These are phyloP conservation scores for Fusarium tuaranense DNA, from an alignment of 2,329 filamentous ascomycete species.

Conservation along the genomic window DNA sequence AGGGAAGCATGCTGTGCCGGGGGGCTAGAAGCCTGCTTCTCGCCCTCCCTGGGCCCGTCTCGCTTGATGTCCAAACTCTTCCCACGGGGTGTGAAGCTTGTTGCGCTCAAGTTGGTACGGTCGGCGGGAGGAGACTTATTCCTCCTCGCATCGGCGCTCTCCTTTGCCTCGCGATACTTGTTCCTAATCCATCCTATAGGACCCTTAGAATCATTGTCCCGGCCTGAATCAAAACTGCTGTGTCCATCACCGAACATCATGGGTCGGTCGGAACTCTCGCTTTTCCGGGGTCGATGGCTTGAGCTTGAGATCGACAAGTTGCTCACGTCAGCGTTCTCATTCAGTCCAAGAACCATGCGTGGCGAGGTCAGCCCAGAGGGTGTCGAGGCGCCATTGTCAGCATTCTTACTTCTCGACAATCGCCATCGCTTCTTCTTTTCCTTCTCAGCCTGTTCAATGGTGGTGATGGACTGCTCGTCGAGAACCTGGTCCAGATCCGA, in stretches of 20 bases:
- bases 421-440: conserved; percentile 80
- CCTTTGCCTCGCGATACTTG: conserved; percentile 71
- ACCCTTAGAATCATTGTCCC: conserved; percentile 63
- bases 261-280: conserved; percentile 62
- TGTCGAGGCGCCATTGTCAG: conserved; percentile 62
- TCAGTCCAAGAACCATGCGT: conserved; percentile 66
- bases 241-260: conserved; percentile 55
- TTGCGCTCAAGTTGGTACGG: conserved; percentile 40
- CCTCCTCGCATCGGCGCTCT: conserved; percentile 65
- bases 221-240: conserved; percentile 52
- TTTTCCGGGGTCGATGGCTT: conserved; percentile 60
- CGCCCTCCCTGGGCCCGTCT: conserved; percentile 45
- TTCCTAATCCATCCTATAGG: conserved; percentile 69
- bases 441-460: conserved; percentile 66
- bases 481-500: conserved; percentile 79
- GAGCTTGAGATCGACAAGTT: conserved; percentile 76
- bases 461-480: conserved; percentile 64
- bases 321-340: conserved; percentile 73
- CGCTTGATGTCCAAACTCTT: conserved; percentile 63
- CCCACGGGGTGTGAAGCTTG: conserved; percentile 52
- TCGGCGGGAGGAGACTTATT: conserved; percentile 66
- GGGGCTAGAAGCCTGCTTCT: conserved; percentile 12
- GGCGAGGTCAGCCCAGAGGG: conserved; percentile 58
- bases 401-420: conserved; percentile 73
- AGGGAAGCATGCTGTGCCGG: conserved; percentile 20